phyloP scores from a whole-genome alignment of 1,284 basidiomycete species.

The Cerrena zonata region DNA sequence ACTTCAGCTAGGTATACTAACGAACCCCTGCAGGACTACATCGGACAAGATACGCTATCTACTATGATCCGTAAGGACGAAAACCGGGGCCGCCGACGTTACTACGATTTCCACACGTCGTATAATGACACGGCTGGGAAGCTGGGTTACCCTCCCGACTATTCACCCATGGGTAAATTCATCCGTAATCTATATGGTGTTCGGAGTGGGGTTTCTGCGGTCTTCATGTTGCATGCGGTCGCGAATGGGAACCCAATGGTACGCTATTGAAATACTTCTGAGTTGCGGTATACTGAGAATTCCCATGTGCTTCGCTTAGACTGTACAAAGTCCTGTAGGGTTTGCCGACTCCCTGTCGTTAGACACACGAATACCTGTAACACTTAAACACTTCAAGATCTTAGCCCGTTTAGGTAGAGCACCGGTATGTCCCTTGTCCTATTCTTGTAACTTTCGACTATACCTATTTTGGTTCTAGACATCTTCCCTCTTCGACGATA shows the following conservation, averaged over 20 bases:
- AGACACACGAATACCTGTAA: slow-evolving; percentile 52
- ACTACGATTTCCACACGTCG: slow-evolving; percentile 38
- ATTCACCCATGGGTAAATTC: slow-evolving; percentile 53
- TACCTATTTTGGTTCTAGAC: slow-evolving; percentile 31
- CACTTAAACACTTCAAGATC: slow-evolving; percentile 65
- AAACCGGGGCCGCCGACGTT: slow-evolving; percentile 47
- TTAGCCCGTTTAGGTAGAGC: slow-evolving; percentile 57
- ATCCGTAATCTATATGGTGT: slow-evolving; percentile 48
- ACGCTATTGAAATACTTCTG: slow-evolving; percentile 19
- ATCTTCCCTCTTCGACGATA: slow-evolving; percentile 49
- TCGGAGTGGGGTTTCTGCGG: slow-evolving; percentile 52
- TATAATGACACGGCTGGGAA: slow-evolving; percentile 42
- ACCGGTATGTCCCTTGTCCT: slow-evolving; percentile 39
- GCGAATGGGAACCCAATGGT: slow-evolving; percentile 57
- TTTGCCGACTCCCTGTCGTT: not conserved
- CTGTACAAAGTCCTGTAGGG: slow-evolving; percentile 12
- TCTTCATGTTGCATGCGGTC: slow-evolving; percentile 65
- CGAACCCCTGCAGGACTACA: slow-evolving; percentile 39
- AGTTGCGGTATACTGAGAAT: slow-evolving; percentile 4
- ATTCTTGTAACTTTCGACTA: not conserved
- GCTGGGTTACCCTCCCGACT: slow-evolving; percentile 55
- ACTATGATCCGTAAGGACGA: slow-evolving; percentile 68
- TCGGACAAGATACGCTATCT: slow-evolving; percentile 61
- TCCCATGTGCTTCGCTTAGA: slow-evolving; percentile 4
- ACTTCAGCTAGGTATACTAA: not conserved